Base-by-base conservation (phyloP, 345 rosid genomes). In the Pseudoturritis turrita region DNA sequence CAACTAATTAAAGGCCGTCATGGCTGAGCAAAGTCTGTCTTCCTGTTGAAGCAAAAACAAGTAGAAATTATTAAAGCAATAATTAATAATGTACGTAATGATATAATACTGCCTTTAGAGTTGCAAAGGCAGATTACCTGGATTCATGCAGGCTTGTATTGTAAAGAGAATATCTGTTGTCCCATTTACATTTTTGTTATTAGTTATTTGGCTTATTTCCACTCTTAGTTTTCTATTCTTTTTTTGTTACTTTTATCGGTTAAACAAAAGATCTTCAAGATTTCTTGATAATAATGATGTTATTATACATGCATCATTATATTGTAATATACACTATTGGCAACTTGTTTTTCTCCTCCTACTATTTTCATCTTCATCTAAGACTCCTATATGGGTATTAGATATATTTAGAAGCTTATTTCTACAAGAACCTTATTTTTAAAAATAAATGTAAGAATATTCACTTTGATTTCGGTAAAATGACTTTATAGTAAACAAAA, bases 81-180 rank as follows among this genome's bases (percentile, higher is more conserved):
- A 50, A 59, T 17, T 31, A 61, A 50, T 36, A 60, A 51, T 43
- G 45, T 21, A 40, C 19, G 41, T 36, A 31, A 22, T 61, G 19
- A 29, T 66, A 36, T 40, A 50, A 74, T 51, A 59, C 62, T 33
- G 17, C 55, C 45, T 75, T 45, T 62, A 37, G 63, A 68, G 70
- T 68, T 53, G 65, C 75, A 37, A 69, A 75, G 74, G 79, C 75
- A 54, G 51, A 22, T 12, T 46, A 70, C 75, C 75, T 76, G 75
- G 59, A 69, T 62, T 76, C 55, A 55, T 9, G 65, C 70, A 69
- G 65, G 51, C 26, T 76, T 76, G 75, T 45, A 76, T 75, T 69
- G 79, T 62, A 76, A 76, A 76, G 70, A 62, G 70, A 69, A 76
- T 52, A 75, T 50, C 0, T 75, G 78, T 45, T 76, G 51, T 68